Conservation (phyloP, 345 rosid genomes). For the Anastatica hierochuntica region DNA sequence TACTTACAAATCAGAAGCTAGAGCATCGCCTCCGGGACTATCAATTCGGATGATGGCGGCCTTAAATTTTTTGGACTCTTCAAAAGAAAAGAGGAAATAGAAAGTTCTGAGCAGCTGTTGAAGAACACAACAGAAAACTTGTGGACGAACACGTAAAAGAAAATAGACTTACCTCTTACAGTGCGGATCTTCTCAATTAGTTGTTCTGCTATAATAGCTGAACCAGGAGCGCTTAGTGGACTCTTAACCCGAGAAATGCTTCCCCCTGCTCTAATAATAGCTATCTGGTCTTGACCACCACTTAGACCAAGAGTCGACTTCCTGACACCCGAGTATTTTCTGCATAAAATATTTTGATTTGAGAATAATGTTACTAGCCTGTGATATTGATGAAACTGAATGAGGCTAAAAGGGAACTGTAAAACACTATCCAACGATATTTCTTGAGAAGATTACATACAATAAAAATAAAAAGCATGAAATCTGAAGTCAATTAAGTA, state of each 20-base stretch:
- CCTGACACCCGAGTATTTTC: conserved; percentile 74
- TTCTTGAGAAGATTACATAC: not conserved
- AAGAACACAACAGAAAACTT: not conserved
- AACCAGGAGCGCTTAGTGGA: conserved; percentile 57
- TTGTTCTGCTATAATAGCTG: conserved; percentile 69
- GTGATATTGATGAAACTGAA: not conserved
- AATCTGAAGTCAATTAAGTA: conserved; percentile 1
- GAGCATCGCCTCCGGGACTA: conserved; percentile 98
- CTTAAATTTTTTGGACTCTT: conserved; percentile 69
- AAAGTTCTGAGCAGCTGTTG: not conserved
- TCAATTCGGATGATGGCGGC: conserved; percentile 87
- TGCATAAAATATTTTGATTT: conserved; percentile 25
- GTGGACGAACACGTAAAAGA: not conserved
- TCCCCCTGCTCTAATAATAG: conserved; percentile 87
- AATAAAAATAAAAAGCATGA: not conserved
- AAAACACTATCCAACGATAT: not conserved
- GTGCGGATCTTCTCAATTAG: conserved; percentile 74
- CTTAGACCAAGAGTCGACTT: conserved; percentile 86
- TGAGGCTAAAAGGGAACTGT: not conserved
- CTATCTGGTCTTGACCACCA: conserved; percentile 71
- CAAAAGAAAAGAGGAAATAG: conserved; percentile 11
- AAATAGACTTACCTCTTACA: conserved; percentile 56
- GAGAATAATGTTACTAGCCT: conserved; percentile 7
- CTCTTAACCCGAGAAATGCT: conserved; percentile 74
- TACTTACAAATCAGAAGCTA: conserved; percentile 98